Percentiles rank a stretch among this genome's conserved stretches.
Evolutionary conservation across 2,329 filamentous ascomycete species (phyloP).

Genomic region (Tetracladium maxilliforme): DNA sequence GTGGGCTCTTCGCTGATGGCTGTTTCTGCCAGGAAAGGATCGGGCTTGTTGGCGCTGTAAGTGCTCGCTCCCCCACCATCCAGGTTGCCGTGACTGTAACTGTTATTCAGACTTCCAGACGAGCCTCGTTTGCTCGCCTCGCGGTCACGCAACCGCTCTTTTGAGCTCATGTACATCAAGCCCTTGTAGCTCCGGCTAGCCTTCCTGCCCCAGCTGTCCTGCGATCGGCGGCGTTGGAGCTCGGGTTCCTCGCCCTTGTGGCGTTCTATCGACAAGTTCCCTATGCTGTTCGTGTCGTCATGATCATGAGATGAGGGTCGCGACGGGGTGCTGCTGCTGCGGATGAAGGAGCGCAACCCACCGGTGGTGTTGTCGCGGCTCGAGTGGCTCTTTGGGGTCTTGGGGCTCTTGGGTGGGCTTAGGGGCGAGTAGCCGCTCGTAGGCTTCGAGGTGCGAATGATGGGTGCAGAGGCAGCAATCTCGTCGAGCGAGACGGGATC

Average conservation of each 20-base stretch:
- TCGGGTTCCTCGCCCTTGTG: conserved; percentile 32
- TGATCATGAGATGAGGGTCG: conserved; percentile 41
- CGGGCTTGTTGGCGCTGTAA: no score
- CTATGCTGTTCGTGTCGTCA: conserved; percentile 46
- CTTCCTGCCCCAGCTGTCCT: conserved; percentile 49
- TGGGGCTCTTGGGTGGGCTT: conserved; percentile 43
- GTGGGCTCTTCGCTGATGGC: conserved; percentile 33
- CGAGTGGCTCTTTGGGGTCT: no score
- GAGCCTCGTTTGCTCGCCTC: conserved; percentile 49
- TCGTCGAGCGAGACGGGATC: conserved; percentile 38
- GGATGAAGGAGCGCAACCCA: conserved; percentile 45
- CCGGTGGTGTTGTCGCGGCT: conserved; percentile 26
- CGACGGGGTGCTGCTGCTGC: conserved; percentile 29
- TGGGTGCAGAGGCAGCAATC: conserved; percentile 48
- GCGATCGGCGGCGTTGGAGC: conserved; percentile 34
- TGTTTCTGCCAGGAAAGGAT: conserved; percentile 16
- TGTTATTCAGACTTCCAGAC: no score
- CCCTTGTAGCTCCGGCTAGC: conserved; percentile 36
- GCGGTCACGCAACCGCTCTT: conserved; percentile 47
- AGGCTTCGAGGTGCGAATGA: conserved; percentile 69
- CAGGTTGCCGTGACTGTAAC: no score
- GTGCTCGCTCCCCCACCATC: no score
- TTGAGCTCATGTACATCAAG: conserved; percentile 61
- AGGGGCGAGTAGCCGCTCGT: conserved; percentile 61
- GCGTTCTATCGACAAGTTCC: conserved; percentile 49